Conservation (phyloP, 768 basidiomycete species). For the Infundibulicybe gibba region DNA sequence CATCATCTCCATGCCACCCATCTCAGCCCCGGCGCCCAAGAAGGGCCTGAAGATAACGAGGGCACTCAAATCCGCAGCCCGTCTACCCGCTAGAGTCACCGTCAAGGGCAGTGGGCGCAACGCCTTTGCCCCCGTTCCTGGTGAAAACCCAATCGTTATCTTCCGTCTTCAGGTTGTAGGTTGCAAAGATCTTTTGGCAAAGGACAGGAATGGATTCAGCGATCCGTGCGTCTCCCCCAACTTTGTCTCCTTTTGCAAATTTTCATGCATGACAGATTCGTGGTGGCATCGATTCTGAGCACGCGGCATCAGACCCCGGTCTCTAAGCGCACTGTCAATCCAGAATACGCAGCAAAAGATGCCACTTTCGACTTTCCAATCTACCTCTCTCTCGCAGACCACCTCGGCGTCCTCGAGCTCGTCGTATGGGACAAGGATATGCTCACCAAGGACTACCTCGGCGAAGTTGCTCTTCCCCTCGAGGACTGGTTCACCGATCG, state of each 20-base stretch:
- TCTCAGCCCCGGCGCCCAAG: background rate
- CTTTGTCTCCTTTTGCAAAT: background rate
- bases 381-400: slow-evolving; percentile 70
- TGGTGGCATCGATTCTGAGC: slow-evolving; percentile 59
- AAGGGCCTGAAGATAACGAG: slow-evolving; percentile 44
- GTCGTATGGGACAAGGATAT: slow-evolving; percentile 95
- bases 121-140: slow-evolving; percentile 39
- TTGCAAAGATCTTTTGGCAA: slow-evolving; percentile 58
- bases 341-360: slow-evolving; percentile 59
- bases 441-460: slow-evolving; percentile 88
- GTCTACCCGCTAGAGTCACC: slow-evolving; percentile 45
- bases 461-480: slow-evolving; percentile 77
- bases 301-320: slow-evolving; percentile 71
- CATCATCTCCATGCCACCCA: background rate
- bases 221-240: slow-evolving; percentile 60
- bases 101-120: slow-evolving; percentile 28
- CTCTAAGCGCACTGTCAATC: slow-evolving; percentile 67
- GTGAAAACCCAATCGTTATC: slow-evolving; percentile 64
- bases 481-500: slow-evolving; percentile 69
- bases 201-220: slow-evolving; percentile 65
- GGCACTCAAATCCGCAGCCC: slow-evolving; percentile 58
- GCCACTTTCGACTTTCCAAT: slow-evolving; percentile 91
- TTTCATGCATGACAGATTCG: slow-evolving; percentile 44
- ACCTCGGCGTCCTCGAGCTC: slow-evolving; percentile 73
- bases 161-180: slow-evolving; percentile 67